Base-by-base conservation (phyloP, 2,329 filamentous ascomycete species). In the Metarhizium anisopliae region DNA sequence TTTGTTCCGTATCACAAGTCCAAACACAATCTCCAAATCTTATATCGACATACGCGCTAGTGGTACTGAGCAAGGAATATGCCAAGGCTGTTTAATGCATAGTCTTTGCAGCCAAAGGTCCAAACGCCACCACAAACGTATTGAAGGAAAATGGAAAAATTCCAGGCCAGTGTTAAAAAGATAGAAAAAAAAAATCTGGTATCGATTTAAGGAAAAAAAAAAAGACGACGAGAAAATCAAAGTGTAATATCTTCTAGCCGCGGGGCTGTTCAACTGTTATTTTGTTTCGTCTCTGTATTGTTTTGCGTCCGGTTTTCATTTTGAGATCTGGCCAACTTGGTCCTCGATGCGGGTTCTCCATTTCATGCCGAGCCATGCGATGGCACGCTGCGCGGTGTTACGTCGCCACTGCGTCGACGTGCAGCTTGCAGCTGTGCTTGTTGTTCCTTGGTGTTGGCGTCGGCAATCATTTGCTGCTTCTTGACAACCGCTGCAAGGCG, bases 391-490 rank as follows among this genome's bases (percentile, higher is more conserved):
- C 80, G 77, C 47, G 80, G 78, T 57, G 77, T 78, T 53, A 77
- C 70, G 52, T 83, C 81, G 53, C 79, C 80, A 65, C 81, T 83
- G 58, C 78, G 76, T 57, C 78, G 75, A 50, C 76, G 74, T 32
- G 68, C 62, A 49, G 73, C 63, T 47, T 68, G 70, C 57, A 76
- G 70, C 56, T 75, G 74, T 50, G 69, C 70, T 56, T 73, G 70
- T 54, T 77, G 74, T 5, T 74, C 74, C 63, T 77, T 79, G 60
- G 56, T 68, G 38, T 77, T 79, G 52, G 80, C 80, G 56, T 81
- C 81, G 16, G 77, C 80, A 66, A 86, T 85, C 66, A 82, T 76
- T 50, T 76, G 77, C 64, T 81, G 76, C 72, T 85, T 85, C 70
- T 82, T 83, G 55, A 77, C 78, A 51, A 86, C 79, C 20, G 75